Evolutionary conservation across 495 filamentous ascomycete genomes (phyloP).

Genomic region (Trichoderma gamsii): DNA sequence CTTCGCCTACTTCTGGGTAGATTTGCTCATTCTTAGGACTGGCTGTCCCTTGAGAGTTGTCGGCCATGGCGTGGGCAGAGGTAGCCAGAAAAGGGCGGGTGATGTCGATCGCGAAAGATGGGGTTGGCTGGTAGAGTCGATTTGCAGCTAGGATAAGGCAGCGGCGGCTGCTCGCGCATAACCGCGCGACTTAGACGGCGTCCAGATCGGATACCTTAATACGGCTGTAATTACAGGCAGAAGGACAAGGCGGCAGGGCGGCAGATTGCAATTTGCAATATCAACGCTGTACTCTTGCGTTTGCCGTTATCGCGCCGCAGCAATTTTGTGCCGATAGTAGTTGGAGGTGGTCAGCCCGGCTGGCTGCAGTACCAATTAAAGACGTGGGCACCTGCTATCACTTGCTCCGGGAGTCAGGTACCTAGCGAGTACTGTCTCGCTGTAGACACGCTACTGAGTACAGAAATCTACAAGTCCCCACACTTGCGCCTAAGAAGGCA

Average conservation of each 20-base stretch:
- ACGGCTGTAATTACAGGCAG: background rate
- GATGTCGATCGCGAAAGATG: constrained; percentile 1
- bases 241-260: background rate
- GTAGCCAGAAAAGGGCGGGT: background rate
- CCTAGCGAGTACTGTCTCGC: background rate
- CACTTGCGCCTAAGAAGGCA: background rate
- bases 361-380: background rate
- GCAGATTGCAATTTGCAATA: background rate
- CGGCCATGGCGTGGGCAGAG: background rate
- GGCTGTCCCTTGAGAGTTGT: background rate
- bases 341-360: constrained; percentile 4
- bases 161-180: constrained; percentile 10
- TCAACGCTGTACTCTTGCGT: background rate
- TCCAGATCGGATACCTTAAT: background rate
- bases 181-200: constrained; percentile 4
- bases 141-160: background rate
- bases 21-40: background rate
- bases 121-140: background rate
- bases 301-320: background rate
- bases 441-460: background rate
- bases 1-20: constrained; percentile 37
- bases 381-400: background rate
- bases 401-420: background rate
- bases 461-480: background rate
- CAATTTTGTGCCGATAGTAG: background rate